phyloP scores from a whole-genome alignment of 768 basidiomycete species.

The Amyloporia xantha region DNA sequence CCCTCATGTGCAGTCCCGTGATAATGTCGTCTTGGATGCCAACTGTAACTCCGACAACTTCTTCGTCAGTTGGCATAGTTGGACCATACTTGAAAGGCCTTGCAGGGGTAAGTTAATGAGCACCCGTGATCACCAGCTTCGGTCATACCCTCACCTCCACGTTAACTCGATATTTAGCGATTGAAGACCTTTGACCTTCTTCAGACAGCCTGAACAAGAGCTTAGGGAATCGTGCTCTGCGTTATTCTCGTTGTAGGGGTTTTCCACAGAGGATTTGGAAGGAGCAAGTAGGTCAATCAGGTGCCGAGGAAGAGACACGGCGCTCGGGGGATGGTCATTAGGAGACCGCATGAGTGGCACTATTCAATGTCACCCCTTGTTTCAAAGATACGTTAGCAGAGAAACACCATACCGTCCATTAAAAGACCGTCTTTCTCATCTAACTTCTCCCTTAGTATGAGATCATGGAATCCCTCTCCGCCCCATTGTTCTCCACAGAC shows the following conservation, averaged over 20 bases:
- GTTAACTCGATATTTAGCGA: conserved; percentile 54
- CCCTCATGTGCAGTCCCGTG: not conserved
- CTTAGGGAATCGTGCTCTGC: not conserved
- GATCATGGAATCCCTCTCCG: conserved; percentile 13
- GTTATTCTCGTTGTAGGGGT: too few species aligned
- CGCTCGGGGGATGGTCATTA: conserved; percentile 34
- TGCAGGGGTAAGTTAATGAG: not conserved
- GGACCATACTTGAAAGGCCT: conserved; percentile 24
- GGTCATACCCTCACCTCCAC: conserved; percentile 48
- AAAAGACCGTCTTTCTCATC: conserved; percentile 43
- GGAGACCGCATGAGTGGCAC: conserved; percentile 55
- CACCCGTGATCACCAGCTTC: not conserved
- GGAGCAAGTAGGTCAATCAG: conserved; percentile 12
- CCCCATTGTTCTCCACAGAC: conserved; percentile 5
- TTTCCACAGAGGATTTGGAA: conserved; percentile 9
- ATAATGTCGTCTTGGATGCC: not conserved
- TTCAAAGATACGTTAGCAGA: conserved; percentile 1
- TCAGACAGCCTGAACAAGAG: conserved; percentile 30
- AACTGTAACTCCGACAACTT: conserved; percentile 9
- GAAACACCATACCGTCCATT: conserved; percentile 50
- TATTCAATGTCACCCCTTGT: conserved; percentile 17
- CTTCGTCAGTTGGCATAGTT: conserved; percentile 22
- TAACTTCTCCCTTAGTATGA: conserved; percentile 50
- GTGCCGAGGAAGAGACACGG: conserved; percentile 18
- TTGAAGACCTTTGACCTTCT: conserved; percentile 51